Conservation (phyloP, 257 asterid species). For the Rhazya stricta region DNA sequence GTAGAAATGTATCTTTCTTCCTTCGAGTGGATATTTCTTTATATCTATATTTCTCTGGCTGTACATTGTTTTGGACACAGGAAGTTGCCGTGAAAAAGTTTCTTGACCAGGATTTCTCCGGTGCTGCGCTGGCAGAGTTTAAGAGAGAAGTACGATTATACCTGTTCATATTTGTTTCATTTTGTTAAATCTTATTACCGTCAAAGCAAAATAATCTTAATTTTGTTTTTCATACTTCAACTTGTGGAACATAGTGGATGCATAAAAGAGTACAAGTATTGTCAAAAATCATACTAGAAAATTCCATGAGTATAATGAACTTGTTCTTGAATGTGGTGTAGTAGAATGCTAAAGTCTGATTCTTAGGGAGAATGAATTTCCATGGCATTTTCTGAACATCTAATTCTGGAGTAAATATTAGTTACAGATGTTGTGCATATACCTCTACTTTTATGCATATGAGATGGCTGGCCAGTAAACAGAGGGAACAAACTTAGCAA, state of each 20-base stretch:
- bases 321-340: background rate
- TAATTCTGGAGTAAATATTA: background rate
- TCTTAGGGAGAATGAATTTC: background rate
- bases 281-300: background rate
- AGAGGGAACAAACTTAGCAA: background rate
- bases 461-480: background rate
- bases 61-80: conserved; percentile 42
- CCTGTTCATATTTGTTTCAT: conserved; percentile 5
- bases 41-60: conserved; percentile 11
- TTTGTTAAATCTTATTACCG: background rate
- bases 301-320: background rate
- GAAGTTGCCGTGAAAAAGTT: conserved; percentile 99
- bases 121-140: conserved; percentile 99
- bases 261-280: background rate
- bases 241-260: background rate
- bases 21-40: background rate
- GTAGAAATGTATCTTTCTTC: background rate
- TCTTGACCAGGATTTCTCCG: conserved; percentile 99
- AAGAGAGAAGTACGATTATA: conserved; percentile 79
- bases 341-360: background rate
- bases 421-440: background rate
- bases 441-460: background rate
- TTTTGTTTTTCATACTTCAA: background rate
- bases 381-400: background rate
- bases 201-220: background rate